Evolutionary conservation across 768 basidiomycete genomes (phyloP).

Genomic region (Atractiella rhizophila): DNA sequence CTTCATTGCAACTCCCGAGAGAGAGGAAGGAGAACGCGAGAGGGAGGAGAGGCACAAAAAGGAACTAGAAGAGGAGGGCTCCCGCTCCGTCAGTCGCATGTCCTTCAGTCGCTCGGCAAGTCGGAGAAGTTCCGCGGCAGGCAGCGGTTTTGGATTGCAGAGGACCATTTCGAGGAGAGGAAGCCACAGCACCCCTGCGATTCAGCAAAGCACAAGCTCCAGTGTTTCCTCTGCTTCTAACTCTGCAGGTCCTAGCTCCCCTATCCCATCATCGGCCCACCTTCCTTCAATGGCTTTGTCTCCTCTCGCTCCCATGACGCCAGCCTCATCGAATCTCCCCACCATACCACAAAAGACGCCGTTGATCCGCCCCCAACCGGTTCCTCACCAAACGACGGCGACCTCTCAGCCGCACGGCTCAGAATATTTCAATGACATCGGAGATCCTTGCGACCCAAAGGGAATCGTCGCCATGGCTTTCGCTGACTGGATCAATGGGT

Average conservation of each 20-base stretch:
- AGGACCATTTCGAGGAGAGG: too few species aligned
- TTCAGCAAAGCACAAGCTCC: too few species aligned
- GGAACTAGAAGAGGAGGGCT: slow-evolving; percentile 1
- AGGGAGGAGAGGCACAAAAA: slow-evolving; percentile 4
- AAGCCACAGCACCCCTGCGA: too few species aligned
- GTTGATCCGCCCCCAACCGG: not conserved
- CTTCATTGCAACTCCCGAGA: slow-evolving; percentile 24
- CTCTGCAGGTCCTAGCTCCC: too few species aligned
- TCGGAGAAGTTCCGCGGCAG: too few species aligned
- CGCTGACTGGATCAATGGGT: slow-evolving; percentile 12
- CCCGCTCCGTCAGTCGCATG: too few species aligned
- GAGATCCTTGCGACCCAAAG: not conserved
- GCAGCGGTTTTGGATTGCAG: too few species aligned
- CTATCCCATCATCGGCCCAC: too few species aligned
- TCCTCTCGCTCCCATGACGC: not conserved
- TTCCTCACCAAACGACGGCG: not conserved
- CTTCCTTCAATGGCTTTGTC: not conserved
- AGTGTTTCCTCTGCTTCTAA: too few species aligned
- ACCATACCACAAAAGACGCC: not conserved
- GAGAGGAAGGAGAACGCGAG: slow-evolving; percentile 26
- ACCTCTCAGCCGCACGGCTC: too few species aligned
- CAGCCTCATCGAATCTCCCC: not conserved
- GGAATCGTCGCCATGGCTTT: slow-evolving; percentile 12
- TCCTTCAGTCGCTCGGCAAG: too few species aligned
- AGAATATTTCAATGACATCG: too few species aligned